A percentile compares a stretch with the other conserved stretches of the same genome.
Evolutionary conservation across 2,329 filamentous ascomycete species (phyloP).

Genomic region (Sordariomycetes sp.): DNA sequence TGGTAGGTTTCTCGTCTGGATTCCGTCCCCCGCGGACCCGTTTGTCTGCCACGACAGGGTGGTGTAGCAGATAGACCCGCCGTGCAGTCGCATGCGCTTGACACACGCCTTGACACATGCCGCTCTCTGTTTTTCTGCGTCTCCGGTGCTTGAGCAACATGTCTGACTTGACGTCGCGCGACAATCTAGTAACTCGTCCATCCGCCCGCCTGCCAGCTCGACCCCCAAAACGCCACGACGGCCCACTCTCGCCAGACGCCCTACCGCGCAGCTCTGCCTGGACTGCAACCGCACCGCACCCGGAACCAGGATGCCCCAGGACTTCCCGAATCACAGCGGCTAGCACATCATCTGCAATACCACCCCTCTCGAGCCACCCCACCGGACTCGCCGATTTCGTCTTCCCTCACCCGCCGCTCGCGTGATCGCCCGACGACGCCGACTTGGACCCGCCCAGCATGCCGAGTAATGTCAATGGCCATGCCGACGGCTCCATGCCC

Average conservation of each 20-base stretch:
- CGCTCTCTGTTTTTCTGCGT: not conserved
- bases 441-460: not conserved
- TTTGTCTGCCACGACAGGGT: not conserved
- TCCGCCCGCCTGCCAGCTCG: not conserved
- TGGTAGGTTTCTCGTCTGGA: not conserved
- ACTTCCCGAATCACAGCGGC: not conserved
- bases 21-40: not conserved
- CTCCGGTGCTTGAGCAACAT: not conserved
- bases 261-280: not conserved
- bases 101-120: not conserved
- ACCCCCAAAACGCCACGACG: not conserved
- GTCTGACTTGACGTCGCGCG: not conserved
- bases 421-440: not conserved
- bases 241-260: not conserved
- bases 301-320: not conserved
- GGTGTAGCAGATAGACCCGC: not conserved
- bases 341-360: not conserved
- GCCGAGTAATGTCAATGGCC: conserved; percentile 2
- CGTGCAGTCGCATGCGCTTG: not conserved
- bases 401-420: not conserved
- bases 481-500: conserved; percentile 1
- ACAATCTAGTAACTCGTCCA: not conserved
- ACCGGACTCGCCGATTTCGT: not conserved
- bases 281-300: not conserved
- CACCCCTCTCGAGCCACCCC: not conserved